Percentiles rank a stretch among this genome's conserved stretches.
These are phyloP conservation scores for Phtheirospermum japonicum DNA, from an alignment of 257 asterid species.

Conservation along the genomic window DNA sequence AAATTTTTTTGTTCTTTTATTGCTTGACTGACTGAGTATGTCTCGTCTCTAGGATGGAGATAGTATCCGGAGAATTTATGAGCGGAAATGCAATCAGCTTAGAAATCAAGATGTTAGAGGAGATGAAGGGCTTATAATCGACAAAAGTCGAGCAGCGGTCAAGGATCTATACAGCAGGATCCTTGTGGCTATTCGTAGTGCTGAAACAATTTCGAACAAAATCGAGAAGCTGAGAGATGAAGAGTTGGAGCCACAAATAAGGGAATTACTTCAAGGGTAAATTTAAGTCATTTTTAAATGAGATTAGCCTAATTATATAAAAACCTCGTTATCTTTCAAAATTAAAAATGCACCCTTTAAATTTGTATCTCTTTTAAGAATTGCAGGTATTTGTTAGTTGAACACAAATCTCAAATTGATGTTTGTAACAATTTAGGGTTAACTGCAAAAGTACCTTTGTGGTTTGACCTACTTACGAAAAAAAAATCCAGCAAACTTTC, in stretches of 20 bases:
- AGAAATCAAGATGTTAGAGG: slow-evolving; percentile 68
- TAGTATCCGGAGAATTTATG: slow-evolving; percentile 59
- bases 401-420: neutral
- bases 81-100: slow-evolving; percentile 72
- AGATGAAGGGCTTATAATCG: slow-evolving; percentile 58
- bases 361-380: neutral
- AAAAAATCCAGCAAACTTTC: neutral
- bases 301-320: no score
- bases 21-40: slow-evolving; percentile 1
- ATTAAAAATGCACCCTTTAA: neutral
- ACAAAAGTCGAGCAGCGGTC: slow-evolving; percentile 77
- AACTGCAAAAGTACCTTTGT: neutral
- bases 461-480: neutral
- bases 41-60: slow-evolving; percentile 63
- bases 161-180: slow-evolving; percentile 86
- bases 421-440: neutral
- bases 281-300: neutral
- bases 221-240: slow-evolving; percentile 82
- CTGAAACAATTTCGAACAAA: slow-evolving; percentile 79
- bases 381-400: no score
- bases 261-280: slow-evolving; percentile 88
- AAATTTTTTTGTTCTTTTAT: slow-evolving; percentile 12
- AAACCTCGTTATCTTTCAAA: neutral
- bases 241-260: slow-evolving; percentile 86
- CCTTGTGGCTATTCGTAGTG: slow-evolving; percentile 80